These are phyloP conservation scores for Phialophora macrospora DNA, from an alignment of 2,329 filamentous ascomycete genomes.

Conservation along the genomic window DNA sequence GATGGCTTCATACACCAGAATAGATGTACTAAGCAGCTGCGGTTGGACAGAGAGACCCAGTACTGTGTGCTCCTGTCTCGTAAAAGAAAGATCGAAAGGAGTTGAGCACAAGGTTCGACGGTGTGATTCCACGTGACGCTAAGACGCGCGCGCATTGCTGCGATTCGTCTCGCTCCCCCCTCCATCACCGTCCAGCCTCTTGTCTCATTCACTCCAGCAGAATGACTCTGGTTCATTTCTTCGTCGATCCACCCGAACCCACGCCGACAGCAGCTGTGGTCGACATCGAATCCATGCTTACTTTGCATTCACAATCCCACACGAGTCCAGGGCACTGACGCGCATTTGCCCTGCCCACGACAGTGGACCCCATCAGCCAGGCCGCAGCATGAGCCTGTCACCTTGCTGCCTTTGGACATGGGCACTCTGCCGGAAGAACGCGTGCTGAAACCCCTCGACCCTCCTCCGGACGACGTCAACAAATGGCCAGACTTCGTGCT, in stretches of 20 bases:
- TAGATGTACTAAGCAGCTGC: not conserved
- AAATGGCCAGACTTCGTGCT: slow-evolving; percentile 66
- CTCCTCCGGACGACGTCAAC: slow-evolving; percentile 54
- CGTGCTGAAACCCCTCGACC: slow-evolving; percentile 52
- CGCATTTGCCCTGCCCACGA: slow-evolving; percentile 8
- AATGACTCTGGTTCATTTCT: not conserved
- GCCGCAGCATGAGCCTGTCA: slow-evolving; percentile 33
- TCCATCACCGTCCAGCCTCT: slow-evolving; percentile 4
- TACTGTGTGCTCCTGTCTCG: not conserved
- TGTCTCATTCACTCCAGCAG: not conserved
- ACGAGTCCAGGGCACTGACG: not conserved
- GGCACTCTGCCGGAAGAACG: slow-evolving; percentile 44
- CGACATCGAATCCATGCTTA: not conserved
- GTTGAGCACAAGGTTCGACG: not conserved
- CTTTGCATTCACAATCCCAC: not conserved
- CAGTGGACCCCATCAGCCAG: slow-evolving; percentile 15
- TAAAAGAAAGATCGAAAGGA: not conserved
- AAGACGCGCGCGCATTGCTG: not conserved
- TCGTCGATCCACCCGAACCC: not conserved
- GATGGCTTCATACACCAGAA: slow-evolving; percentile 19
- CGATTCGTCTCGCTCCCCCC: not conserved
- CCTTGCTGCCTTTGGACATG: slow-evolving; percentile 31
- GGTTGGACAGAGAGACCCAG: not conserved
- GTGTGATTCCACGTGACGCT: not conserved
- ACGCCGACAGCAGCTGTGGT: not conserved